A percentile compares a stretch with the other conserved stretches of the same genome.
These are phyloP conservation scores for Entomortierella beljakovae DNA, from an alignment of 192 early-diverging fungal species.

Conservation along the genomic window DNA sequence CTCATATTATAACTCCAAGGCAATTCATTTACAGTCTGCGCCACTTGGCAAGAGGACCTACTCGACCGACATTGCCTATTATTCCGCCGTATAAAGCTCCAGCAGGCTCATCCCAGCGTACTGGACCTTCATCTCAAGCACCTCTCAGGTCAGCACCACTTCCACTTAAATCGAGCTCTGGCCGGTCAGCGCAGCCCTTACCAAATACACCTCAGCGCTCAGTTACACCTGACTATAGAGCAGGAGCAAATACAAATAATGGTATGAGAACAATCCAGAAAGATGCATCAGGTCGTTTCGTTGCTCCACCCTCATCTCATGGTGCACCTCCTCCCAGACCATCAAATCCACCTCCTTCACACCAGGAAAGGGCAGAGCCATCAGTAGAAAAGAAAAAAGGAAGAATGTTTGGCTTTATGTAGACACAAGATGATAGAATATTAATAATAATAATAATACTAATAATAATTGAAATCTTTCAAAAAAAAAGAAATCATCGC, in stretches of 20 bases:
- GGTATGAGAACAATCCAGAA: conserved; percentile 54
- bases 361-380: conserved; percentile 3
- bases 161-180: conserved; percentile 6
- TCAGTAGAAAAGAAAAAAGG: conserved; percentile 33
- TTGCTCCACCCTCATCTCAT: conserved; percentile 26
- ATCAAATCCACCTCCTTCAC: conserved; percentile 5
- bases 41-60: conserved; percentile 64
- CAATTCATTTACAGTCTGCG: conserved; percentile 77
- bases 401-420: conserved; percentile 50
- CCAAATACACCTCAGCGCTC: conserved; percentile 25
- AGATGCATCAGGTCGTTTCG: conserved; percentile 46
- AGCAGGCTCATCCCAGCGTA: not conserved
- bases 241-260: not conserved
- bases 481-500: not conserved
- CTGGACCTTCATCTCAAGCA: conserved; percentile 12
- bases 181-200: not conserved
- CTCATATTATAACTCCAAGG: conserved; percentile 75
- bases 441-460: too few species aligned
- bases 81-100: conserved; percentile 56
- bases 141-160: not conserved
- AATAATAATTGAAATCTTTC: too few species aligned
- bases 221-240: conserved; percentile 20
- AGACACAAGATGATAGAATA: not conserved
- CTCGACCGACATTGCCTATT: conserved; percentile 30
- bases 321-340: conserved; percentile 25